These are phyloP conservation scores for Puccinellia tenuiflora DNA, from an alignment of 176 grass and related monocot species.

Conservation along the genomic window DNA sequence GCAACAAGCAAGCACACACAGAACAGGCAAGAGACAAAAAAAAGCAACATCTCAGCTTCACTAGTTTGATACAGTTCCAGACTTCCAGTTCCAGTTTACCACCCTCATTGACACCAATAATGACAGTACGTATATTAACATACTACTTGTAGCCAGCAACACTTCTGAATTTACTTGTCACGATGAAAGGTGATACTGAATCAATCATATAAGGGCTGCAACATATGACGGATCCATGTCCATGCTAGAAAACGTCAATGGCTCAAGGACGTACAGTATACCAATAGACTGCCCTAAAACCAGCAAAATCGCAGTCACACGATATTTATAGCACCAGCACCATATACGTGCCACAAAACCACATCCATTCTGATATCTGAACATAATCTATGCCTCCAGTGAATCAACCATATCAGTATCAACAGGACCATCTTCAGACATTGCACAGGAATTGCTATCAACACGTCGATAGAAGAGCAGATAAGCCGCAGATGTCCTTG, in stretches of 20 bases:
- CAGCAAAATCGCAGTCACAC: background rate
- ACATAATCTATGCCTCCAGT: conserved; percentile 21
- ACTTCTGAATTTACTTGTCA: background rate
- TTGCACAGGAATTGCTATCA: conserved; percentile 27
- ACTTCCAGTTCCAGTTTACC: background rate
- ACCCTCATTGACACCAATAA: background rate
- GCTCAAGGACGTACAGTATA: background rate
- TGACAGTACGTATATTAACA: background rate
- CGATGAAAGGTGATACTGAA: background rate
- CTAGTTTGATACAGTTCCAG: background rate
- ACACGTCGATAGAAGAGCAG: conserved; percentile 80
- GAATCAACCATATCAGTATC: conserved; percentile 47
- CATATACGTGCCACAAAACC: conserved; percentile 9
- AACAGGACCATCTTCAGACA: conserved; percentile 10
- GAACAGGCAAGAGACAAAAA: background rate
- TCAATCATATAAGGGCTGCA: background rate
- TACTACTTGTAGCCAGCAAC: background rate
- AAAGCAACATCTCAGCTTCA: background rate
- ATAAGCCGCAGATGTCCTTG: conserved; percentile 78
- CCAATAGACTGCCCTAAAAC: background rate
- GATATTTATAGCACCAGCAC: conserved; percentile 4
- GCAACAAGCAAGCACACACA: background rate
- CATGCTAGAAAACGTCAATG: background rate
- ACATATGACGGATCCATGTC: background rate
- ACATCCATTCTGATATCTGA: background rate